Percentiles rank a stretch among this genome's conserved stretches.
Conservation (phyloP, 352 stramenopile genomes). For the Globisporangium nodosum region DNA sequence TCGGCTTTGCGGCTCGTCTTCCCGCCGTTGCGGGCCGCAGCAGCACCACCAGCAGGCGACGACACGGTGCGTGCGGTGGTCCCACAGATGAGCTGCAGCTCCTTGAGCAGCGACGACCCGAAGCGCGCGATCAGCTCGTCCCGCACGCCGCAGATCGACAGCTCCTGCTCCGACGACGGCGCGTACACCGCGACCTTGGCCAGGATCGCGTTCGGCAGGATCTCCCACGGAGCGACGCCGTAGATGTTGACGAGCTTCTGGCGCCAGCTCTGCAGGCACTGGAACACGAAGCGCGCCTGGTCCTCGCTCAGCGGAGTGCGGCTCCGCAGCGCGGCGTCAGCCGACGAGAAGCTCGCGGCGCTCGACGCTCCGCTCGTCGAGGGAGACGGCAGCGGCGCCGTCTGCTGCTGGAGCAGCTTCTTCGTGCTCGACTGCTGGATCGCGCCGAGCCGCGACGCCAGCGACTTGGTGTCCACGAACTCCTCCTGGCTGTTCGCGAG, state of each 20-base stretch:
- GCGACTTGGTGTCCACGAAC: slow-evolving; percentile 89
- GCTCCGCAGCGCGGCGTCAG: not conserved
- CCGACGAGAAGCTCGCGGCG: not conserved
- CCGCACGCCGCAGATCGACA: slow-evolving; percentile 42
- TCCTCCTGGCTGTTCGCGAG: slow-evolving; percentile 72
- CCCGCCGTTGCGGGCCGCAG: not conserved
- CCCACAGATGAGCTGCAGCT: slow-evolving; percentile 32
- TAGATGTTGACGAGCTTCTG: slow-evolving; percentile 77
- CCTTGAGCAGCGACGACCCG: slow-evolving; percentile 53
- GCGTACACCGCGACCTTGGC: slow-evolving; percentile 66
- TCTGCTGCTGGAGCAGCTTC: slow-evolving; percentile 53
- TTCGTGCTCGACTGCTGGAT: slow-evolving; percentile 69
- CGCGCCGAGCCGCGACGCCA: slow-evolving; percentile 91
- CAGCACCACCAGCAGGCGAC: not conserved
- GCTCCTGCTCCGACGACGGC: slow-evolving; percentile 47
- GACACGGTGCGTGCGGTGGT: slow-evolving; percentile 1
- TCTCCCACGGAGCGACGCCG: slow-evolving; percentile 61
- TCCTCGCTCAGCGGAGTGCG: slow-evolving; percentile 46
- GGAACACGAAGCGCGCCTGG: slow-evolving; percentile 54
- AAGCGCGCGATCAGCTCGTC: slow-evolving; percentile 48
- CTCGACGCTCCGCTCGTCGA: not conserved
- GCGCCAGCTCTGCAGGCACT: slow-evolving; percentile 70
- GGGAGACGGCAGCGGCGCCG: slow-evolving; percentile 7
- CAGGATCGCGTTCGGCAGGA: slow-evolving; percentile 63
- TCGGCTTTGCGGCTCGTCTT: slow-evolving; percentile 10